These are phyloP conservation scores for Solanum pinnatisectum DNA, from an alignment of 257 asterid species.

Conservation along the genomic window DNA sequence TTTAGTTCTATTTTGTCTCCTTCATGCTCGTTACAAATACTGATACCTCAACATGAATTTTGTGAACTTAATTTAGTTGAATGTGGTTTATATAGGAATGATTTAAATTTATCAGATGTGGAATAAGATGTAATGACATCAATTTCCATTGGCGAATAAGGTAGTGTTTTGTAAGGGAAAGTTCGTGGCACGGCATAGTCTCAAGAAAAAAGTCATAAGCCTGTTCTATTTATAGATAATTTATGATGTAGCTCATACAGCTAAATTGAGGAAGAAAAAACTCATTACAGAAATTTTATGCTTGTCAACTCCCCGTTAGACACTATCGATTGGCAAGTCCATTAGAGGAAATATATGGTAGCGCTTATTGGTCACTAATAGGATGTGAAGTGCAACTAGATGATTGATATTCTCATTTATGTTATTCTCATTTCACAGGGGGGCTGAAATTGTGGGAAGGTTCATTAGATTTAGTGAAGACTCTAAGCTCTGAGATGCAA, in stretches of 20 bases:
- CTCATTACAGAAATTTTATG: too few species aligned
- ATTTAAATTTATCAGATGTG: background rate
- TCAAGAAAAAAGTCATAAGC: background rate
- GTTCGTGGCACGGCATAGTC: background rate
- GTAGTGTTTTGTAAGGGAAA: background rate
- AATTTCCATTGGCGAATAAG: background rate
- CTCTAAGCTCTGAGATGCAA: slow-evolving; percentile 51
- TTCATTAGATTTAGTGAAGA: slow-evolving; percentile 63
- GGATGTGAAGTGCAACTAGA: background rate
- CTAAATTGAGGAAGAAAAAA: too few species aligned
- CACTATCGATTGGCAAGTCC: too few species aligned
- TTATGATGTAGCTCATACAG: too few species aligned
- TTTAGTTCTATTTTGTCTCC: background rate
- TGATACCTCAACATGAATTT: background rate
- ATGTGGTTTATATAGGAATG: background rate
- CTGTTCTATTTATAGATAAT: background rate
- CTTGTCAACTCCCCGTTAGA: too few species aligned
- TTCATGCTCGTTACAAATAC: background rate
- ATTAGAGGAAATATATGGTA: too few species aligned
- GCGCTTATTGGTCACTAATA: too few species aligned
- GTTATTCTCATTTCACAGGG: slow-evolving; percentile 32
- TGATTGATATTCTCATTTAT: background rate
- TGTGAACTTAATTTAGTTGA: background rate
- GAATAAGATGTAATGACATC: background rate
- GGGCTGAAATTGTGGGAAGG: slow-evolving; percentile 98